Conservation (phyloP, 1,284 basidiomycete species). For the Veloboletus limbatus region DNA sequence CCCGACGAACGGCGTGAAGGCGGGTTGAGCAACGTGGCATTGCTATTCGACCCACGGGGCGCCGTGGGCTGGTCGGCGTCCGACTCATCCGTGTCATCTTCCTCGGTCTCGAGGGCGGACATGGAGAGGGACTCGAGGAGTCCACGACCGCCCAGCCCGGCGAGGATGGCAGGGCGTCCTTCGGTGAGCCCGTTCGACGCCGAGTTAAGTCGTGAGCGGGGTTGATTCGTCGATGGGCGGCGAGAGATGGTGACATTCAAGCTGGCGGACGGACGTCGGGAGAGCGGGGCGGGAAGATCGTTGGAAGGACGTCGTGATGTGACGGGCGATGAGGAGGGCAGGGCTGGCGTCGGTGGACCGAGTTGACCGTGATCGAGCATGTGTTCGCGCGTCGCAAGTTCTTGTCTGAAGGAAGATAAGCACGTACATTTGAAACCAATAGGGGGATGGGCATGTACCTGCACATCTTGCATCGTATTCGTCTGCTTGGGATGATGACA, state of each 20-base stretch:
- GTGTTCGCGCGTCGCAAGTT: constrained; percentile 85
- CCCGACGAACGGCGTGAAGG: constrained; percentile 17
- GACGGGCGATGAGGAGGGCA: constrained; percentile 44
- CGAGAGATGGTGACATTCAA: constrained; percentile 33
- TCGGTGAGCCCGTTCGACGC: constrained; percentile 18
- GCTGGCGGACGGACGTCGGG: constrained; percentile 27
- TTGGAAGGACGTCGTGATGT: constrained; percentile 49
- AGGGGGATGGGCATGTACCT: constrained; percentile 44
- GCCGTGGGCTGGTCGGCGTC: constrained; percentile 9
- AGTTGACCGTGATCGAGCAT: constrained; percentile 88
- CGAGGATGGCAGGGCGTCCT: constrained; percentile 22
- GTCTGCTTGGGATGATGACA: constrained; percentile 45
- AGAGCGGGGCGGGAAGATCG: constrained; percentile 22
- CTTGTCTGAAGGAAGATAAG: constrained; percentile 56
- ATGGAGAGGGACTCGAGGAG: constrained; percentile 42
- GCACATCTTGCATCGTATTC: constrained; percentile 91
- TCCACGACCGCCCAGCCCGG: constrained; percentile 32
- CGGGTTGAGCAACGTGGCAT: background rate
- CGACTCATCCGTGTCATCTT: constrained; percentile 22
- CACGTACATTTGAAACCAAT: too few relatives aligned
- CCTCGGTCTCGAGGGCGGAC: constrained; percentile 42
- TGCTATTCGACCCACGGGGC: too few relatives aligned
- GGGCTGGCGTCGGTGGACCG: constrained; percentile 59
- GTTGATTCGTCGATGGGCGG: constrained; percentile 23
- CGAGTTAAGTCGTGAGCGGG: constrained; percentile 25